These are phyloP conservation scores for Auriculariales sp. DNA, from an alignment of 768 basidiomycete genomes.

Conservation along the genomic window DNA sequence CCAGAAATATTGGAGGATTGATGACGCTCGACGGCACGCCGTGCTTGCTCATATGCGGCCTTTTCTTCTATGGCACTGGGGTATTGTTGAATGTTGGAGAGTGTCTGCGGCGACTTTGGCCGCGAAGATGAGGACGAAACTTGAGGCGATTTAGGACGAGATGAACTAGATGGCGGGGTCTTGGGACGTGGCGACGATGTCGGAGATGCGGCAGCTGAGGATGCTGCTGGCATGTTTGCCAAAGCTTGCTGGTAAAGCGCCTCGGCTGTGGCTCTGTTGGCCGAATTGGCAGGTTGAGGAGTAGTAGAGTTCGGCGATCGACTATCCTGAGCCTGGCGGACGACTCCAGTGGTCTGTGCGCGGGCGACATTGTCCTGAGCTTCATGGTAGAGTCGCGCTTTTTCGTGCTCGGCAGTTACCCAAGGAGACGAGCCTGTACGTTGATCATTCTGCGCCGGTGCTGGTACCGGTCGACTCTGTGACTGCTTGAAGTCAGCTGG, in stretches of 20 bases:
- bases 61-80: conserved; percentile 63
- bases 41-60: conserved; percentile 60
- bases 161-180: conserved; percentile 10
- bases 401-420: conserved; percentile 5
- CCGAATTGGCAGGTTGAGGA: background rate
- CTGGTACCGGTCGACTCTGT: background rate
- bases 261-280: conserved; percentile 33
- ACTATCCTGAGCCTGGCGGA: background rate
- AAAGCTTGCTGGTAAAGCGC: conserved; percentile 32
- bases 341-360: background rate
- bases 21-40: conserved; percentile 48
- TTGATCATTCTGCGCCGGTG: background rate
- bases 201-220: too few species aligned
- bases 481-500: background rate
- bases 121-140: conserved; percentile 20
- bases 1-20: too few species aligned
- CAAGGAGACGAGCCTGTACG: background rate
- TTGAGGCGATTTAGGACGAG: conserved; percentile 8
- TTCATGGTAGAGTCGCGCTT: conserved; percentile 3
- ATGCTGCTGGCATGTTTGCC: conserved; percentile 20
- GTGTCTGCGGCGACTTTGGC: conserved; percentile 7
- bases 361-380: conserved; percentile 2
- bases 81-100: too few species aligned
- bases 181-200: conserved; percentile 12
- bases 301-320: background rate